Conservation (phyloP, 176 grass and related monocot genomes). For the Thinopyrum elongatum region DNA sequence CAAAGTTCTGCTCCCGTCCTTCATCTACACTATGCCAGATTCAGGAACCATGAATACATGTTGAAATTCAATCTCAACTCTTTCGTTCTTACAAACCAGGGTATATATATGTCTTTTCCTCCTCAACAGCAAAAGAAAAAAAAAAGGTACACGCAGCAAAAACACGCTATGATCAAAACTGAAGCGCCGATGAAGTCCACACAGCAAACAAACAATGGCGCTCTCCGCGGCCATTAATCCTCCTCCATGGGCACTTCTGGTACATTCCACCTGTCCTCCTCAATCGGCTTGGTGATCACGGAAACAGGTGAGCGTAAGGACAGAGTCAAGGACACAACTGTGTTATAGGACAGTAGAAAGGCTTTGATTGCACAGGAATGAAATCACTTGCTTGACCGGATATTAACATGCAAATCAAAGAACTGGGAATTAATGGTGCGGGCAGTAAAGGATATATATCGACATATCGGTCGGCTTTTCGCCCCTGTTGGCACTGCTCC, state of each 20-base stretch:
- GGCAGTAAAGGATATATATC: constrained; percentile 43
- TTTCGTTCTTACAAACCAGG: too few relatives aligned
- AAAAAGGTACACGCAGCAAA: neutral
- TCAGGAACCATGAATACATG: too few relatives aligned
- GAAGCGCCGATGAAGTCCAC: neutral
- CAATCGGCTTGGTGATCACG: constrained; percentile 70
- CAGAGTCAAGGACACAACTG: constrained; percentile 51
- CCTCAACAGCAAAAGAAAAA: neutral
- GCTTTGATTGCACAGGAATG: too few relatives aligned
- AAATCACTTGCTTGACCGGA: too few relatives aligned
- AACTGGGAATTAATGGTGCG: too few relatives aligned
- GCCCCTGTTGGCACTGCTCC: constrained; percentile 59
- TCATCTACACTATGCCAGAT: neutral
- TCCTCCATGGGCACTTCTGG: constrained; percentile 91
- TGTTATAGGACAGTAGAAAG: too few relatives aligned
- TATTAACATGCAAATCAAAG: too few relatives aligned
- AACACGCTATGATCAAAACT: neutral
- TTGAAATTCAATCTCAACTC: too few relatives aligned
- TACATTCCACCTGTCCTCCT: constrained; percentile 78
- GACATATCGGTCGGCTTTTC: constrained; percentile 53
- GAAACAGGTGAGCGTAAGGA: constrained; percentile 60
- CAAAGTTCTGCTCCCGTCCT: neutral
- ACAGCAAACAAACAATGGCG: neutral
- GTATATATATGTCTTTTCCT: neutral
- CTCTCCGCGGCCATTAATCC: neutral